A percentile compares a stretch with the other conserved stretches of the same genome.
Evolutionary conservation across 192 early-diverging fungal species (phyloP).

Genomic region (Dissophora globulifera): DNA sequence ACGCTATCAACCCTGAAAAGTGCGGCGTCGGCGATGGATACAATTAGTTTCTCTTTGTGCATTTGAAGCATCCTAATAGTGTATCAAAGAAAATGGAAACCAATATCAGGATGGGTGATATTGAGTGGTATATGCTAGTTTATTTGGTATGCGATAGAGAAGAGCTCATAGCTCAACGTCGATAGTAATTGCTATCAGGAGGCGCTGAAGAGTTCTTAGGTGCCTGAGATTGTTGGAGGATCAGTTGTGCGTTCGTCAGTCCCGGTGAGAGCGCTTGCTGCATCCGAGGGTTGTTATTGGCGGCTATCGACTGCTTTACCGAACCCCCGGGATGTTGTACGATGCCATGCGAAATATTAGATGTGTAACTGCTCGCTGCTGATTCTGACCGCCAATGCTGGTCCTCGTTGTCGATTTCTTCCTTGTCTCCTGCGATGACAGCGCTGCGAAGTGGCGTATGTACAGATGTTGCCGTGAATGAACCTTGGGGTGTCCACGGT

Average conservation of each 20-base stretch:
- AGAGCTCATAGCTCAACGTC: not conserved
- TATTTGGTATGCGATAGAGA: too few relatives aligned
- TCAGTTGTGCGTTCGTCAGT: conserved; percentile 33
- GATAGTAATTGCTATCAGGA: not conserved
- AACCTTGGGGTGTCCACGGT: not conserved
- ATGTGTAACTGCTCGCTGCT: not conserved
- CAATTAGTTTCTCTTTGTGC: conserved; percentile 1
- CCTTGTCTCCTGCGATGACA: not conserved
- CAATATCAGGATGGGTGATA: not conserved
- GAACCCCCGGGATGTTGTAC: too few relatives aligned
- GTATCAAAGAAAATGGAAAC: too few relatives aligned
- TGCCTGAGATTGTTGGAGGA: conserved; percentile 27
- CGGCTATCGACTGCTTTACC: too few relatives aligned
- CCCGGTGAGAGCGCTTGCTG: conserved; percentile 27
- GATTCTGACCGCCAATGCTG: not conserved
- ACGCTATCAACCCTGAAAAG: conserved; percentile 24
- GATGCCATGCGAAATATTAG: too few relatives aligned
- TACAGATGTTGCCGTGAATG: too few relatives aligned
- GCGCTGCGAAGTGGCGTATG: too few relatives aligned
- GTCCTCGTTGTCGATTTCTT: not conserved
- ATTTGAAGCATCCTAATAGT: not conserved
- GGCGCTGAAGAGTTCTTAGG: not conserved
- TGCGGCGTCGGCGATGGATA: conserved; percentile 44
- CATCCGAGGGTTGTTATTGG: not conserved
- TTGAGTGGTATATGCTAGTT: not conserved